phyloP scores from a whole-genome alignment of 2,329 filamentous ascomycete species.

The Ilyonectria mors-panacis region DNA sequence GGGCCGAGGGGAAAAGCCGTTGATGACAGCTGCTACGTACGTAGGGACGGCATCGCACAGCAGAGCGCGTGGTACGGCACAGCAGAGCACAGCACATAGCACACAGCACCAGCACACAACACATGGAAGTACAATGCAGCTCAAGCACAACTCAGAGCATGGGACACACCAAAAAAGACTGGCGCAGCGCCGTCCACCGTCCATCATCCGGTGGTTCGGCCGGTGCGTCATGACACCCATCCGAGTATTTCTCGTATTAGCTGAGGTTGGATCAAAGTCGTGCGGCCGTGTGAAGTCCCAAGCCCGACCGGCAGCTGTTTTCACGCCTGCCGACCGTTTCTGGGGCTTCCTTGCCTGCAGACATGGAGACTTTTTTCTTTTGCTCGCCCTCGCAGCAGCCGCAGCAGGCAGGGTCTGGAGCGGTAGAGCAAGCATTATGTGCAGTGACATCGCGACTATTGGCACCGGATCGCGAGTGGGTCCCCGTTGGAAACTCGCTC shows the following conservation, averaged over 20 bases:
- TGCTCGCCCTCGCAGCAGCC: constrained; percentile 5
- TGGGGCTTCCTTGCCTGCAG: constrained; percentile 25
- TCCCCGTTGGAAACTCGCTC: constrained; percentile 24
- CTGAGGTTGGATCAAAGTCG: constrained; percentile 36
- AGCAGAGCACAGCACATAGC: not conserved
- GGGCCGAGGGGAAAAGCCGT: constrained; percentile 30
- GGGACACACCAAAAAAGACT: not conserved
- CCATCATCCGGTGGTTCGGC: constrained; percentile 28
- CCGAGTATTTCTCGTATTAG: constrained; percentile 47
- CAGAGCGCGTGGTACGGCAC: not conserved
- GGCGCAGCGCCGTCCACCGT: constrained; percentile 1
- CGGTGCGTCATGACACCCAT: constrained; percentile 35
- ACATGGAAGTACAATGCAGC: constrained; percentile 7
- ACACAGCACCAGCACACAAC: not conserved
- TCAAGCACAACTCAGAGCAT: constrained; percentile 3
- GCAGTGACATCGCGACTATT: constrained; percentile 29
- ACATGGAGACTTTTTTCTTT: constrained; percentile 3
- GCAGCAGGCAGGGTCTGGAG: constrained; percentile 14
- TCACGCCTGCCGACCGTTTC: constrained; percentile 30
- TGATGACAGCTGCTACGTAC: constrained; percentile 32
- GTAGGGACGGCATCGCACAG: constrained; percentile 32
- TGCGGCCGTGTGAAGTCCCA: constrained; percentile 20
- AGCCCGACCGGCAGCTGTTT: constrained; percentile 29
- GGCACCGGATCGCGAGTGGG: constrained; percentile 31
- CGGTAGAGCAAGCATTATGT: constrained; percentile 33